phyloP scores from a whole-genome alignment of 2,329 filamentous ascomycete genomes.

The Fusarium oligoseptatum region DNA sequence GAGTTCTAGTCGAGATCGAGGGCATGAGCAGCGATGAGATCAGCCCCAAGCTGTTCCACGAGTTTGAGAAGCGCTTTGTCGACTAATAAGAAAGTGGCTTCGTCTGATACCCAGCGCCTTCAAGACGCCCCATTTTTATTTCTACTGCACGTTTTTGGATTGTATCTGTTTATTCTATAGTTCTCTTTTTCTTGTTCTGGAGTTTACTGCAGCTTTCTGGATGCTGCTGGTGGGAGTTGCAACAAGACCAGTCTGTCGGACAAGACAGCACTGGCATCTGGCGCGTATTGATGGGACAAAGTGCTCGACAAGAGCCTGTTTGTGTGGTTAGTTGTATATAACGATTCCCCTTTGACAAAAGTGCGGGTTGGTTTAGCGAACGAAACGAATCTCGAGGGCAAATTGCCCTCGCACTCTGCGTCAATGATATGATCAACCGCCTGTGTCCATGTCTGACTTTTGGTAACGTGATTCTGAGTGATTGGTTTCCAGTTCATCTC shows the following conservation, averaged over 20 bases:
- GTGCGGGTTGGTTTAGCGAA: constrained; percentile 13
- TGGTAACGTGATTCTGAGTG: not conserved
- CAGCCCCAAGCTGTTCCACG: constrained; percentile 85
- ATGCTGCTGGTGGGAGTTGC: constrained; percentile 42
- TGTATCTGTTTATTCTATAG: constrained; percentile 21
- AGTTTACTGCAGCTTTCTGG: constrained; percentile 41
- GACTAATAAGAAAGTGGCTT: constrained; percentile 44
- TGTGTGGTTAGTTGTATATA: constrained; percentile 21
- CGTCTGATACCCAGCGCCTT: constrained; percentile 20
- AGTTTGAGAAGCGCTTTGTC: constrained; percentile 83
- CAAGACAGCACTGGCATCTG: constrained; percentile 20
- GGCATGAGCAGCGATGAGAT: constrained; percentile 96
- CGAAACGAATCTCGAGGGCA: constrained; percentile 13
- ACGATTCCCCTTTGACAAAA: constrained; percentile 4
- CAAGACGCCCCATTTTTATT: constrained; percentile 13
- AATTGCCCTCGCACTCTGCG: not conserved
- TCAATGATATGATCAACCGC: constrained; percentile 33
- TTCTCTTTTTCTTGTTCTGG: constrained; percentile 27
- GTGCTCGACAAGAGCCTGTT: constrained; percentile 20
- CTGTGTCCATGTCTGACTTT: constrained; percentile 2
- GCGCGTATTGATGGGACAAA: constrained; percentile 26
- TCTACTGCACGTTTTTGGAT: constrained; percentile 24
- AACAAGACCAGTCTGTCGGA: constrained; percentile 25
- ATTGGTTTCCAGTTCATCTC: constrained; percentile 18
- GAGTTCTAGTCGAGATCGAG: constrained; percentile 87